Base-by-base conservation (phyloP, 2,329 filamentous ascomycete species). In the Stemphylium beticola region DNA sequence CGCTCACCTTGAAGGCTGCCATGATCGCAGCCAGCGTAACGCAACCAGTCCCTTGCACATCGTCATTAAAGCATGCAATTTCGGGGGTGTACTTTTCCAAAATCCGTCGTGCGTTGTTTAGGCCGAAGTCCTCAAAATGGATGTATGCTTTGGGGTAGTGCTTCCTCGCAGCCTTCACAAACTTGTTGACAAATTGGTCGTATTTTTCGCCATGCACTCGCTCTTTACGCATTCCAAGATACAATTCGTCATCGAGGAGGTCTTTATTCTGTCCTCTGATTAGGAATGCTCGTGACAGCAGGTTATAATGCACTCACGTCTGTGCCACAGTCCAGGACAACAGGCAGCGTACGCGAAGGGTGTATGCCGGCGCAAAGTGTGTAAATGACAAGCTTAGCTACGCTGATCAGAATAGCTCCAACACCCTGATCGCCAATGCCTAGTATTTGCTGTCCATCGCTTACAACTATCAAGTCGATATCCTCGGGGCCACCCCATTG, bases 371-470 rank as follows among this genome's bases (percentile, higher is more conserved):
- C 92, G 71, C 92, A 96, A 0, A 95, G 78, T 0, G 92, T 96
- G 22, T 91, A 92, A 37, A 96, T 81, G 9, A 88, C 88, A 24
- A 96, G 79, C 71, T 96, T 96, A 6, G 92, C 92, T 1, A 91
- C 82, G 2, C 89, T 92, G 55, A 96, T 96, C 34, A 96, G 80
- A 46, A 96, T 89, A 2, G 88, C 91, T 4, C 92, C 92, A 1
- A 91, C 88, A 1, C 92, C 92, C 76, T 96, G 92, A 67, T 96
- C 92, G 1, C 92, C 92, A 54, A 96, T 96, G 1, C 92, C 92
- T 0, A 96, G 81, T 41, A 96, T 96, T 76, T 92, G 60, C 68
- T 85, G 79, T 58, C 78, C 79, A 81, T 93, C 91, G 38, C 89
- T 92, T 6, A 95, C 91, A 5, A 95, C 92, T 58, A 96, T 95